Conservation (phyloP, 2,329 filamentous ascomycete species). For the Aureobasidium melanogenum region DNA sequence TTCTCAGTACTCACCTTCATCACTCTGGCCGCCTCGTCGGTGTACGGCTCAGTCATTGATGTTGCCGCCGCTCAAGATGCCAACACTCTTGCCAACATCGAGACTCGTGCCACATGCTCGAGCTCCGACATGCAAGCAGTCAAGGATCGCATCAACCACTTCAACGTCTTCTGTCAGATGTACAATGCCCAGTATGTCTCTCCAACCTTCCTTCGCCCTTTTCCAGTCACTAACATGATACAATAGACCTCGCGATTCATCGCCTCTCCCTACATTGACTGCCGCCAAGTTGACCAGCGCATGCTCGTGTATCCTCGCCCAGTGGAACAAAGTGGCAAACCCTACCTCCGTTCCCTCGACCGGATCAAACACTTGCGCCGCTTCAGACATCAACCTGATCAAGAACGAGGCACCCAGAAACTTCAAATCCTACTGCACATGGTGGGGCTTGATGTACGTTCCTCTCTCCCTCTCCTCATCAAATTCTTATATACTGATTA, state of each 20-base stretch:
- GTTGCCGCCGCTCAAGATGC: background rate
- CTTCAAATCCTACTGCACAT: slow-evolving; percentile 7
- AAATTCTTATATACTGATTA: background rate
- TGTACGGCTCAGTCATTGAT: slow-evolving; percentile 1
- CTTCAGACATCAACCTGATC: slow-evolving; percentile 6
- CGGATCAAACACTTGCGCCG: background rate
- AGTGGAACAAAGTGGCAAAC: slow-evolving; percentile 6
- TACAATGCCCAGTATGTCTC: slow-evolving; percentile 3
- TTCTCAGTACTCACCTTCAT: slow-evolving; percentile 7
- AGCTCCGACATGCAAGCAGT: slow-evolving; percentile 2
- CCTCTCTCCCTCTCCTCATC: background rate
- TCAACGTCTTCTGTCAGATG: slow-evolving; percentile 9
- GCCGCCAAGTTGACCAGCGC: background rate
- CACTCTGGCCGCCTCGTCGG: slow-evolving; percentile 9
- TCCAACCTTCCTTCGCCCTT: no score
- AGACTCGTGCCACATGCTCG: slow-evolving; percentile 6
- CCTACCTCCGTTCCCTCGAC: background rate
- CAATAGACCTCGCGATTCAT: background rate
- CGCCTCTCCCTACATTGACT: slow-evolving; percentile 1
- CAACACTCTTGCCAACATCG: background rate
- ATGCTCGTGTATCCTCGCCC: background rate
- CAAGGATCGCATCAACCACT: slow-evolving; percentile 10
- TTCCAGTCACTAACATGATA: background rate
- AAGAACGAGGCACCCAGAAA: slow-evolving; percentile 5
- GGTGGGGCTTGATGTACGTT: slow-evolving; percentile 6